Percentiles rank a stretch among this genome's conserved stretches.
phyloP scores from a whole-genome alignment of 164 flowering plant species.

The Macadamia tetraphylla region DNA sequence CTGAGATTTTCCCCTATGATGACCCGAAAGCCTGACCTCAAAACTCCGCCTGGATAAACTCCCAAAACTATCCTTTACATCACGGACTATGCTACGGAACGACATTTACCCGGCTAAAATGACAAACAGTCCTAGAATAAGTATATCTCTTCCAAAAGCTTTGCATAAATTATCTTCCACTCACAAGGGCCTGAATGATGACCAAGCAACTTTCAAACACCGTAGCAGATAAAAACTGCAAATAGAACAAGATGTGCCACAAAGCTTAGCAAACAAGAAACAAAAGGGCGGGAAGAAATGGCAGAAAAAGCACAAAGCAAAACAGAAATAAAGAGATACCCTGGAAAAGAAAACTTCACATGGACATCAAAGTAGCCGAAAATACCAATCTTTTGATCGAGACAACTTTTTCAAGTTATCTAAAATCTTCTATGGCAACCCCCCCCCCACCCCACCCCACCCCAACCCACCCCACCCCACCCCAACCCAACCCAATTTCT shows the following conservation, averaged over 20 bases:
- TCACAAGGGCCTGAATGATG: background rate
- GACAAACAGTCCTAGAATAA: background rate
- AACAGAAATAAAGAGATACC: constrained; percentile 36
- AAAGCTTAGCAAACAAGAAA: constrained; percentile 29
- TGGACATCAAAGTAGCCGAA: constrained; percentile 29
- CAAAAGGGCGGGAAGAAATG: constrained; percentile 11
- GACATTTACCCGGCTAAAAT: constrained; percentile 47
- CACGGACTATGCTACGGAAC: constrained; percentile 85
- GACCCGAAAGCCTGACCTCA: constrained; percentile 71
- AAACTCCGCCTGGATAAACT: constrained; percentile 84
- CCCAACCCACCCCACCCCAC: background rate
- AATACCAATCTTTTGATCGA: constrained; percentile 23
- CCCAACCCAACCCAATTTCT: background rate
- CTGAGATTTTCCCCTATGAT: constrained; percentile 66
- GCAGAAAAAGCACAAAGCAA: constrained; percentile 30
- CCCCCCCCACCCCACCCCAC: background rate
- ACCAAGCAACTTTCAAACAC: background rate
- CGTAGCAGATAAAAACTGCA: constrained; percentile 16
- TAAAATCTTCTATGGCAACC: constrained; percentile 1
- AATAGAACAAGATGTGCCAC: constrained; percentile 11
- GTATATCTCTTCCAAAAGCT: constrained; percentile 7
- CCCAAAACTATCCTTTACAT: constrained; percentile 85
- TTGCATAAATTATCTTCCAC: constrained; percentile 18
- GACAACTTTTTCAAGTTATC: constrained; percentile 20
- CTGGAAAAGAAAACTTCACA: constrained; percentile 30